A percentile compares a stretch with the other conserved stretches of the same genome.
These are phyloP conservation scores for Rhodotorula sp. DNA, from an alignment of 1,284 basidiomycete genomes.

Conservation along the genomic window DNA sequence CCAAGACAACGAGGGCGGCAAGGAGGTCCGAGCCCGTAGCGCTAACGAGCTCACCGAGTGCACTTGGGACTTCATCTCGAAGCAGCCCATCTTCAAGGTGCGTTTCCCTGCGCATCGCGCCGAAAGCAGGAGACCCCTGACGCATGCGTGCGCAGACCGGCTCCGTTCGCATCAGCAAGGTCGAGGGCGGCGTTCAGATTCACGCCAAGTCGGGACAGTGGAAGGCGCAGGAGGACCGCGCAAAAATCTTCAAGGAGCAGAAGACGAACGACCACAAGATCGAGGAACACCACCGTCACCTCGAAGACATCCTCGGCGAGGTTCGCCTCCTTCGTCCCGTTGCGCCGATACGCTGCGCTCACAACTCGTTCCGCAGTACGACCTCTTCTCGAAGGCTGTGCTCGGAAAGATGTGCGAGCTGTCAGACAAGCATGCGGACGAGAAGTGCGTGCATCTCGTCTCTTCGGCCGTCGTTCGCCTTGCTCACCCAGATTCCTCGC, in stretches of 20 bases:
- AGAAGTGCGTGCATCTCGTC: neutral
- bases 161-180: conserved; percentile 6
- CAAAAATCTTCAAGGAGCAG: neutral
- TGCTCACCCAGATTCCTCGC: neutral
- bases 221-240: conserved; percentile 4
- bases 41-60: conserved; percentile 16
- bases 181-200: conserved; percentile 11
- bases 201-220: conserved; percentile 8
- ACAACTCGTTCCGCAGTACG: neutral
- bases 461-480: too few relatives aligned
- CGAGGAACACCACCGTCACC: conserved; percentile 9
- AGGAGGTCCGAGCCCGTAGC: neutral
- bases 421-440: neutral
- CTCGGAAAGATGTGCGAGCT: conserved; percentile 8
- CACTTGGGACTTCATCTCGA: conserved; percentile 10
- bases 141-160: neutral
- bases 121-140: neutral
- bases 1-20: conserved; percentile 6
- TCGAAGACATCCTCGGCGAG: conserved; percentile 9
- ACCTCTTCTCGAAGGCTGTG: conserved; percentile 1
- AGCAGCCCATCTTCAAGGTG: conserved; percentile 21
- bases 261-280: neutral
- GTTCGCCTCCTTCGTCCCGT: neutral
- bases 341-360: neutral
- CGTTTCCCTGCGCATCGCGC: neutral